phyloP scores from a whole-genome alignment of 2,329 filamentous ascomycete genomes.

The Ambrosiella beaveri region DNA sequence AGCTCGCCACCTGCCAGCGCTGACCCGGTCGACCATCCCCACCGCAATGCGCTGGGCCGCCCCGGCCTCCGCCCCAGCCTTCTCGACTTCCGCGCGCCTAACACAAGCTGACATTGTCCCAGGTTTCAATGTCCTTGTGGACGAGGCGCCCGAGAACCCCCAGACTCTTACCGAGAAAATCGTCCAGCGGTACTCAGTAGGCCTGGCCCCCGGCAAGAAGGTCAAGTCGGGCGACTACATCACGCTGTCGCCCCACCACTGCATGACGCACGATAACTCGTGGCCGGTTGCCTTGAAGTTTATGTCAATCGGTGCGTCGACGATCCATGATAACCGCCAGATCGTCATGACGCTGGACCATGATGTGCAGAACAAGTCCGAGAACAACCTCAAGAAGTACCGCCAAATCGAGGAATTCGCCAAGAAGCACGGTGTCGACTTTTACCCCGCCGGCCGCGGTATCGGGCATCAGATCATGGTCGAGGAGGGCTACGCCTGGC shows the following conservation, averaged over 20 bases:
- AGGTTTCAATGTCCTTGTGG: conserved; percentile 3
- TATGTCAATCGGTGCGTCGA: conserved; percentile 59
- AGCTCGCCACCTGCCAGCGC: conserved; percentile 5
- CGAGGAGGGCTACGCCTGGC: conserved; percentile 70
- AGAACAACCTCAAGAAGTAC: conserved; percentile 72
- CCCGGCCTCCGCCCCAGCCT: not conserved
- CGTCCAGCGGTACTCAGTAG: conserved; percentile 65
- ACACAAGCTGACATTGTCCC: conserved; percentile 4
- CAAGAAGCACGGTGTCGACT: conserved; percentile 54
- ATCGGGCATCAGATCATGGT: conserved; percentile 91
- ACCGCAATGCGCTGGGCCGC: not conserved
- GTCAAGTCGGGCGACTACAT: conserved; percentile 75
- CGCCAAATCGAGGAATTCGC: conserved; percentile 67
- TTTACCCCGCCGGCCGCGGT: conserved; percentile 59
- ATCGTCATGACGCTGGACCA: conserved; percentile 56
- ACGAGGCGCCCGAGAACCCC: conserved; percentile 21
- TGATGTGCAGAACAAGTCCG: conserved; percentile 69
- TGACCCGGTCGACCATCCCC: not conserved
- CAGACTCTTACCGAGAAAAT: conserved; percentile 91
- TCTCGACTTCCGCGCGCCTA: conserved; percentile 13
- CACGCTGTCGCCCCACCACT: conserved; percentile 34
- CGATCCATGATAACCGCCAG: conserved; percentile 39
- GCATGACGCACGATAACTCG: conserved; percentile 79
- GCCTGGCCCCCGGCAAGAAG: conserved; percentile 54
- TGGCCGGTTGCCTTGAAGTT: conserved; percentile 61